Evolutionary conservation across 306 rosid genomes (phyloP), one percentile per base, ranked within the genome.

Genomic region (Crataegus laevigata): DNA sequence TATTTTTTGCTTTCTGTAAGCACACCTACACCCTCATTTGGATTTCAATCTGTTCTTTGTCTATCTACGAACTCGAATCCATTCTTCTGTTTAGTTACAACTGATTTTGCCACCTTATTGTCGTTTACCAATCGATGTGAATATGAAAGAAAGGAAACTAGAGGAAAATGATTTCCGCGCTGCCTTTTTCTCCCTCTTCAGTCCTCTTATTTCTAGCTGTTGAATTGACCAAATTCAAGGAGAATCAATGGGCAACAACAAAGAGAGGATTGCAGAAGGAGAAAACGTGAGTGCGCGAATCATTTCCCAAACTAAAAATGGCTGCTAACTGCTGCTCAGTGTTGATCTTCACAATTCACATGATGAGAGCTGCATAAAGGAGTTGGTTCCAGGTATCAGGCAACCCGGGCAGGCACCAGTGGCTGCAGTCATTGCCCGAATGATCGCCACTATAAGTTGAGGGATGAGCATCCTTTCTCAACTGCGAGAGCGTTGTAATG

Each of bases 351-450:
- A 86, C 82, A 77, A 79, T 52, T 88, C 85, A 86, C 82, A 75
- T 81, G 60, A 75, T 66, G 45, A 94, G 96, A 26, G 91, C 87
- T 21, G 99, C 93, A 61, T 89, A 90, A 14, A 92, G 77, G 74
- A 94, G 97, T 70, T 90, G 97, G 85, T 94, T 94, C 99, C 99
- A 94, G 10, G 96, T 89, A 79, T 94, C 99, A 14, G 99, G 99
- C 73, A 91, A 77, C 17, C 99, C 99, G 8, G 99, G 99, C 18
- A 94, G 83, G 78, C 99, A 94, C 99, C 99, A 94, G 25, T 94
- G 99, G 85, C 97, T 94, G 77, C 99, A 94, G 54, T 94, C 99
- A 3, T 84, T 94, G 86, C 96, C 96, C 0, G 87, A 64, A 25
- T 78, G 88, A 32, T 87, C 87, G 0, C 91, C 89, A 4, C 89